Percentiles rank a stretch among this genome's conserved stretches.
Conservation (phyloP, 2,329 filamentous ascomycete genomes). For the Stagonosporopsis cucurbitacearum region DNA sequence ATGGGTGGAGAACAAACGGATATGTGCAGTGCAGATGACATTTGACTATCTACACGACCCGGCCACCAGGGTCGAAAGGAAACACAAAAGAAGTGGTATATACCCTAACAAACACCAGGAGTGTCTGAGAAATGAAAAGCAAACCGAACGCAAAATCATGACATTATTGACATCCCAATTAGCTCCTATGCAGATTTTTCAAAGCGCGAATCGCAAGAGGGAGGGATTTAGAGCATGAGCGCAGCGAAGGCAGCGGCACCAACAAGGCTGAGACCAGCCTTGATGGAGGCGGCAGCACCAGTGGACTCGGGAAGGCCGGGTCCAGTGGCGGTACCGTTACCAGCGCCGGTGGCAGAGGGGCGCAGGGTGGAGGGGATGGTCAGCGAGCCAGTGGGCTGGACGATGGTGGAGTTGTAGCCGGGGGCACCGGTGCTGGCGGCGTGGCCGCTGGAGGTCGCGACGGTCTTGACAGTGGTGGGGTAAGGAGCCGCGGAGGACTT, state of each 20-base stretch:
- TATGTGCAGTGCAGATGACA: slow-evolving; percentile 16
- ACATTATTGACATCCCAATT: slow-evolving; percentile 29
- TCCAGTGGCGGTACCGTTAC: slow-evolving; percentile 32
- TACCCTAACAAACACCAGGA: slow-evolving; percentile 28
- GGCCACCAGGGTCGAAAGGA: slow-evolving; percentile 16
- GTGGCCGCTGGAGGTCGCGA: slow-evolving; percentile 17
- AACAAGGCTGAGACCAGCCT: slow-evolving; percentile 48
- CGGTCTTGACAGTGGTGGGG: slow-evolving; percentile 25
- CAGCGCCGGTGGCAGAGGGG: slow-evolving; percentile 37
- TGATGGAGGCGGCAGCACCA: slow-evolving; percentile 42
- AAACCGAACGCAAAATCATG: slow-evolving; percentile 22
- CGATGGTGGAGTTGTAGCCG: slow-evolving; percentile 31
- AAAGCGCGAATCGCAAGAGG: slow-evolving; percentile 3
- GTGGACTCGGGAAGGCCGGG: slow-evolving; percentile 34
- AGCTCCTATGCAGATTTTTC: slow-evolving; percentile 17
- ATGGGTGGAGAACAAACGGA: background rate
- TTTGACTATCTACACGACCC: slow-evolving; percentile 18
- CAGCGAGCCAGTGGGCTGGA: slow-evolving; percentile 45
- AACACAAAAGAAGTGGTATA: slow-evolving; percentile 20
- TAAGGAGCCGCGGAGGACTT: slow-evolving; percentile 20
- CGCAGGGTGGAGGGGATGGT: slow-evolving; percentile 41
- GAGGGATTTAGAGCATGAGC: slow-evolving; percentile 46
- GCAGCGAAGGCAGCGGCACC: slow-evolving; percentile 52
- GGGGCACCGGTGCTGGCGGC: slow-evolving; percentile 32
- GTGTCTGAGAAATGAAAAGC: slow-evolving; percentile 19